phyloP scores from a whole-genome alignment of 164 flowering plant genomes.

The Nymphaea colorata region DNA sequence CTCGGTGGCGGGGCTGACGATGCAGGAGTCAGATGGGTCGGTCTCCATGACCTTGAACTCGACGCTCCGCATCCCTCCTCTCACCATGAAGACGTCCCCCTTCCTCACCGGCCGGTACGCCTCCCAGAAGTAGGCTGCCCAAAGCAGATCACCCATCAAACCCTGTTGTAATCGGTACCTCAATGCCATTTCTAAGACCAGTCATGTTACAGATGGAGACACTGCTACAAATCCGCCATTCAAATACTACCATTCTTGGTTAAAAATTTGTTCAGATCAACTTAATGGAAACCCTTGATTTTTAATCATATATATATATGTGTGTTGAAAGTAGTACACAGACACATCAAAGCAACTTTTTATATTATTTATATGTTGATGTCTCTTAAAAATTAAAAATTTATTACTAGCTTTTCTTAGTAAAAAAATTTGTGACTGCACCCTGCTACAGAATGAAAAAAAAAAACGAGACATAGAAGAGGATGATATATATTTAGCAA shows the following conservation, averaged over 20 bases:
- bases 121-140: conserved; percentile 81
- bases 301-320: no score
- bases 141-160: neutral
- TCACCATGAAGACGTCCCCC: conserved; percentile 44
- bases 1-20: conserved; percentile 84
- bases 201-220: neutral
- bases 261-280: neutral
- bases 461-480: no score
- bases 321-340: no score
- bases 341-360: no score
- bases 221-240: neutral
- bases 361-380: no score
- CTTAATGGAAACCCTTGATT: neutral
- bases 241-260: neutral
- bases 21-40: conserved; percentile 82
- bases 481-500: no score
- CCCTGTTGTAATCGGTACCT: neutral
- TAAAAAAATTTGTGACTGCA: no score
- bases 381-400: no score
- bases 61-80: conserved; percentile 80
- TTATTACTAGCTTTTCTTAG: no score
- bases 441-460: no score
- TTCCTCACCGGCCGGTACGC: conserved; percentile 86
- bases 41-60: conserved; percentile 88
- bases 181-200: neutral